phyloP scores from a whole-genome alignment of 1,284 basidiomycete genomes.

The Ceraceosorus guamensis region DNA sequence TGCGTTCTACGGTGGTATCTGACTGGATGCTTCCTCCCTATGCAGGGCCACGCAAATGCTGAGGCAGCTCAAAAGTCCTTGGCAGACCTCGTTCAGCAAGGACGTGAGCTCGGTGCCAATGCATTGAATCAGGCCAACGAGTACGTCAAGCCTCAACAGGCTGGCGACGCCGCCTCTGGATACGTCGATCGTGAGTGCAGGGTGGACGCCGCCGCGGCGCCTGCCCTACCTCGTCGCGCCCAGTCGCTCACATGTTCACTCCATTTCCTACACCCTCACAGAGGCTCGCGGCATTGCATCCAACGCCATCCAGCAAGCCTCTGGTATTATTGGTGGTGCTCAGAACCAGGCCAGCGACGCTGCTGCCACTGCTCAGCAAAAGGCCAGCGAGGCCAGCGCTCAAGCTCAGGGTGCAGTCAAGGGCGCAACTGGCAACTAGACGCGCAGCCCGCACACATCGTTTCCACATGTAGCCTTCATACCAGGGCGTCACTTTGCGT shows the following conservation, averaged over 20 bases:
- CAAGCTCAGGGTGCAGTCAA: conserved; percentile 12
- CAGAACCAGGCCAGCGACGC: conserved; percentile 4
- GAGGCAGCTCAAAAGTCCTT: conserved; percentile 9
- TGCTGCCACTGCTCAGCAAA: not conserved
- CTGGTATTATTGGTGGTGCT: conserved; percentile 6
- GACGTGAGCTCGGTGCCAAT: conserved; percentile 2
- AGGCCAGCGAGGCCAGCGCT: not conserved
- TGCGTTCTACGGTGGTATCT: not conserved
- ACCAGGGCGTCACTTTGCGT: too few relatives aligned
- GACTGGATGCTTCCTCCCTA: not conserved
- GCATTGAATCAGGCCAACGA: conserved; percentile 9
- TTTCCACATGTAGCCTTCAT: too few relatives aligned
- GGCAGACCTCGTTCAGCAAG: conserved; percentile 8
- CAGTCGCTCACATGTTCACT: not conserved
- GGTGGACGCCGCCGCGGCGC: not conserved
- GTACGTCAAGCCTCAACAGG: conserved; percentile 4
- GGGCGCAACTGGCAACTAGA: not conserved
- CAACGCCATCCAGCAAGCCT: conserved; percentile 9
- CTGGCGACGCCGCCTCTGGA: not conserved
- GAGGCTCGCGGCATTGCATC: conserved; percentile 5
- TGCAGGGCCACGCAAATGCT: conserved; percentile 2
- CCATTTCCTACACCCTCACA: not conserved
- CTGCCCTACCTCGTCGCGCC: not conserved
- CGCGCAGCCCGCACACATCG: too few relatives aligned
- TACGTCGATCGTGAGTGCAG: too few relatives aligned